Conservation (phyloP, 1,139 yeast species). For the Yamadazyma spencermartinsiae region DNA sequence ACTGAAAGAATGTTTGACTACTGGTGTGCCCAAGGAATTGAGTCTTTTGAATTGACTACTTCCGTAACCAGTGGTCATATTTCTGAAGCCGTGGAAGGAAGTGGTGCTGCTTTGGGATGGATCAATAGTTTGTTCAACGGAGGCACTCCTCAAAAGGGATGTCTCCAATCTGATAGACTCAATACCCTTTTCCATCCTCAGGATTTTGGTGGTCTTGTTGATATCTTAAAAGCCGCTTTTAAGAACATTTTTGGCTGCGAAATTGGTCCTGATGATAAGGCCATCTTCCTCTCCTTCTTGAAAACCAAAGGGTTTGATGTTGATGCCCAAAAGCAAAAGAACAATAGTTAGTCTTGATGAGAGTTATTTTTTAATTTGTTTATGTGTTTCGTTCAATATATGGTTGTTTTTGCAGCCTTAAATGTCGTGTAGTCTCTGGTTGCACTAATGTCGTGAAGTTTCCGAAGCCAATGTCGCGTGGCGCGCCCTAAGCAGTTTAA, state of each 20-base stretch:
- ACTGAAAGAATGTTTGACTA: conserved; percentile 25
- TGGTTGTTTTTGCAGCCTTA: no score
- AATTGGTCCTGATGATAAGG: conserved; percentile 12
- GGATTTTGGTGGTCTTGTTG: conserved; percentile 7
- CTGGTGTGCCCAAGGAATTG: conserved; percentile 33
- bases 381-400: no score
- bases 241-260: conserved; percentile 10
- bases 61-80: conserved; percentile 28
- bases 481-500: no score
- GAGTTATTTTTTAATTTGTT: no score
- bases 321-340: background rate
- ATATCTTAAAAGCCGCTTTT: conserved; percentile 8
- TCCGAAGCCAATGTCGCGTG: no score
- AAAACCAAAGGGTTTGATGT: background rate
- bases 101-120: conserved; percentile 34
- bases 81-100: conserved; percentile 25
- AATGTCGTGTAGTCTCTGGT: no score
- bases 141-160: conserved; percentile 25
- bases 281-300: background rate
- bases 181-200: conserved; percentile 29
- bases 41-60: conserved; percentile 28
- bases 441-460: no score
- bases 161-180: conserved; percentile 21
- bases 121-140: conserved; percentile 22
- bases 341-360: background rate